Evolutionary conservation across 2,329 filamentous ascomycete species (phyloP), one percentile per base, ranked within the genome.

Genomic region (Fusarium stilboides): DNA sequence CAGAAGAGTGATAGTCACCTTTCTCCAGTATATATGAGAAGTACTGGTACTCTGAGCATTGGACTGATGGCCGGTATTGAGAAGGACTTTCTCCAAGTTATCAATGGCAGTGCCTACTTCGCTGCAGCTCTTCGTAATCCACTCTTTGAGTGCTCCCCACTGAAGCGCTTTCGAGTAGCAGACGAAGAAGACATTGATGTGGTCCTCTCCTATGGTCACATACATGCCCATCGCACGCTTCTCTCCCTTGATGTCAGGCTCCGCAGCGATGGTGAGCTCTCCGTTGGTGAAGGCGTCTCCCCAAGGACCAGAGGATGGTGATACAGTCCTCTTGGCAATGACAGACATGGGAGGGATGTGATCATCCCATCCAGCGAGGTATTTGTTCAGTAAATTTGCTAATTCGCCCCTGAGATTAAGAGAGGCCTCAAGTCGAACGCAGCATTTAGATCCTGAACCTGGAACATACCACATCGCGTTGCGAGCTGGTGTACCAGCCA

Each of bases 81-180:
- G 1, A 4, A 50, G 13, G 0, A 39, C 0, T 0, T 19, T 39
- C 22, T 50, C 47, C 47, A 50, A 8, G 0, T 50, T 19, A 0
- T 50, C 33, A 39, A 50, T 26, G 1, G 47, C 47, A 6, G 2
- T 19, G 6, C 47, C 33, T 0, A 50, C 47, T 15, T 50, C 47
- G 1, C 0, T 15, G 0, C 47, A 50, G 33, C 0, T 50, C 47
- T 50, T 50, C 3, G 0, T 19, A 1, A 50, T 26, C 47, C 33
- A 50, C 0, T 1, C 17, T 0, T 50, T 50, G 0, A 50, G 47
- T 0, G 33, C 47, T 26, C 0, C 3, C 47, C 47, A 50, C 3
- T 50, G 47, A 15, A 50, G 47, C 0, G 20, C 47, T 19, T 50
- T 50, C 0, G 33, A 50, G 3, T 50, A 50, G 33, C 47, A 50